phyloP scores from a whole-genome alignment of 495 filamentous ascomycete species.

The Rusavskia elegans region DNA sequence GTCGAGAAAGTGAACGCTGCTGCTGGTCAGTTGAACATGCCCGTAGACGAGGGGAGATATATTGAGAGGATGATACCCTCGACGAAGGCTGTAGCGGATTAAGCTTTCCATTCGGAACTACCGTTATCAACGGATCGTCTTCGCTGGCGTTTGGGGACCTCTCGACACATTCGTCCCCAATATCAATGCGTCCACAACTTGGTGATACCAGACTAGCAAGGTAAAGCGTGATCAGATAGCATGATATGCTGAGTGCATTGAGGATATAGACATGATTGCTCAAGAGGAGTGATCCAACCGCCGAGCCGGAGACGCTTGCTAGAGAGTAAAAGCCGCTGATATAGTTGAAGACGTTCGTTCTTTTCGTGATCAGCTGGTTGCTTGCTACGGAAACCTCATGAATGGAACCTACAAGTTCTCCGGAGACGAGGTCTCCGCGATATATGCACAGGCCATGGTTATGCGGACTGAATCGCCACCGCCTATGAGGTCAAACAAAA shows the following conservation, averaged over 20 bases:
- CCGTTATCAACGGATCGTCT: too few species aligned
- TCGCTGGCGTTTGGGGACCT: too few species aligned
- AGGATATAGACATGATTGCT: constrained; percentile 10
- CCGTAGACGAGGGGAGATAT: too few species aligned
- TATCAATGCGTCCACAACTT: too few species aligned
- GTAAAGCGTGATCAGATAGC: neutral
- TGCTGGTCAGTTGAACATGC: too few species aligned
- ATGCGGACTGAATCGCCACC: neutral
- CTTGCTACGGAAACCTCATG: neutral
- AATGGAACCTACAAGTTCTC: constrained; percentile 3
- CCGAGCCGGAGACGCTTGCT: constrained; percentile 6
- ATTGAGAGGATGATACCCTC: too few species aligned
- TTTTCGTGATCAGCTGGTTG: neutral
- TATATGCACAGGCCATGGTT: constrained; percentile 1
- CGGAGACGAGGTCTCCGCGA: constrained; percentile 3
- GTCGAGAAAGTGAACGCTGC: too few species aligned
- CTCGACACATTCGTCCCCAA: too few species aligned
- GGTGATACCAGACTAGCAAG: neutral
- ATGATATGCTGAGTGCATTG: constrained; percentile 3
- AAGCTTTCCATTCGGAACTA: too few species aligned
- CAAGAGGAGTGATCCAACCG: constrained; percentile 6
- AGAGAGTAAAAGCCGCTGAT: constrained; percentile 6
- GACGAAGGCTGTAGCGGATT: too few species aligned
- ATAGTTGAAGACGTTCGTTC: constrained; percentile 8
- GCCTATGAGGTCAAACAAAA: neutral